phyloP scores from a whole-genome alignment of 2,329 filamentous ascomycete genomes.

The Paecilomyces dactylethromorphus region DNA sequence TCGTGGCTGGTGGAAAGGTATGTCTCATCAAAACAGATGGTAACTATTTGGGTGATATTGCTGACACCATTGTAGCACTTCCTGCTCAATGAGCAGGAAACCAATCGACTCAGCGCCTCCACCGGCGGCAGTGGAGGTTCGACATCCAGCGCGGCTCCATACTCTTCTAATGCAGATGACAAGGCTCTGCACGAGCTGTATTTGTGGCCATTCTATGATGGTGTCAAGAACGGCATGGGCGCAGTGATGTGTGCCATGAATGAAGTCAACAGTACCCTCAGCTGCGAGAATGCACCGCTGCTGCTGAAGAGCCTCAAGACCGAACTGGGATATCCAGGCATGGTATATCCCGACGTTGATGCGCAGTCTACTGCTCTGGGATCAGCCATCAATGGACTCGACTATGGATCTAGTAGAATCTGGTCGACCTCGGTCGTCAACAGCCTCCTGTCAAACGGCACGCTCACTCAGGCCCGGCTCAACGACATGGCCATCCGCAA shows the following conservation, averaged over 20 bases:
- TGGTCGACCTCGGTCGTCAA: no score
- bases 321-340: constrained; percentile 47
- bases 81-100: no score
- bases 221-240: constrained; percentile 48
- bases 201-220: constrained; percentile 57
- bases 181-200: constrained; percentile 58
- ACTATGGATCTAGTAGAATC: constrained; percentile 41
- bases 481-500: no score
- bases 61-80: no score
- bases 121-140: no score
- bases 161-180: constrained; percentile 58
- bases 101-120: no score
- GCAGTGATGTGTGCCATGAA: constrained; percentile 52
- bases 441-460: no score
- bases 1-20: no score
- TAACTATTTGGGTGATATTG: no score
- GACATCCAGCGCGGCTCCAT: no score
- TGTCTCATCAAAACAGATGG: no score
- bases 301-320: constrained; percentile 43
- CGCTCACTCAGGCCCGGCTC: no score
- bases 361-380: constrained; percentile 37
- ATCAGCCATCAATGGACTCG: constrained; percentile 42
- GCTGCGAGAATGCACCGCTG: constrained; percentile 41
- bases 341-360: constrained; percentile 38
- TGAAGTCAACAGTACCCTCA: constrained; percentile 41